A percentile compares a stretch with the other conserved stretches of the same genome.
Evolutionary conservation across 495 filamentous ascomycete genomes (phyloP).

Genomic region (Tuber melanosporum): DNA sequence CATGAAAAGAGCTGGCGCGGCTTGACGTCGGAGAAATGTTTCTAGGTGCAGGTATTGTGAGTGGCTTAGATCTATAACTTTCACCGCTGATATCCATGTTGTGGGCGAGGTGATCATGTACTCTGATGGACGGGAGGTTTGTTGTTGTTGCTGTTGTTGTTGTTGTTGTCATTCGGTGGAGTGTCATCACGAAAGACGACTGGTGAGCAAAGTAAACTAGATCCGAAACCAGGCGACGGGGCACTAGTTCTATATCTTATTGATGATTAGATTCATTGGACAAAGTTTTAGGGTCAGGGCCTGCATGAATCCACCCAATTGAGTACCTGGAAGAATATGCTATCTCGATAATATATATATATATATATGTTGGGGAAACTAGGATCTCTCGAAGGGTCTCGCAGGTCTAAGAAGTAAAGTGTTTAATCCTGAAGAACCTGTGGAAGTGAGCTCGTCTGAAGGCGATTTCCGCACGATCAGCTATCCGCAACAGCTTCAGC

Average conservation of each 20-base stretch:
- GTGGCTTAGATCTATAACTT: conserved; percentile 39
- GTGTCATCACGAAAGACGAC: conserved; percentile 34
- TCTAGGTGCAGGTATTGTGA: conserved; percentile 39
- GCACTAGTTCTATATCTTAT: conserved; percentile 36
- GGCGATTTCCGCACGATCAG: conserved; percentile 33
- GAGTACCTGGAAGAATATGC: conserved; percentile 28
- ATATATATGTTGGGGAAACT: conserved; percentile 23
- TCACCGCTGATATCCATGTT: conserved; percentile 35
- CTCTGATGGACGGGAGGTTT: conserved; percentile 40
- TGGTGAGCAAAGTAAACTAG: conserved; percentile 15
- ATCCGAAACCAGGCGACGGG: conserved; percentile 29
- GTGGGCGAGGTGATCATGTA: conserved; percentile 34
- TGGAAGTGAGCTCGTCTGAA: conserved; percentile 34
- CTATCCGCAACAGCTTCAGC: conserved; percentile 40
- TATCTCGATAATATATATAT: conserved; percentile 25
- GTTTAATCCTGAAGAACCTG: conserved; percentile 26
- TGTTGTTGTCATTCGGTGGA: conserved; percentile 35
- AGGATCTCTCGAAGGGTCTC: conserved; percentile 27
- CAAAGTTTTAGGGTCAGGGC: conserved; percentile 25
- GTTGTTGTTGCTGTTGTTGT: conserved; percentile 28
- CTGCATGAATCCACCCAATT: conserved; percentile 18
- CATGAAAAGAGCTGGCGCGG: conserved; percentile 34
- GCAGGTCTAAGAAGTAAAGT: conserved; percentile 23
- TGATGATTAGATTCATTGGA: conserved; percentile 37
- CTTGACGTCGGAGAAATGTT: conserved; percentile 38